These are phyloP conservation scores for Grosmannia serpens DNA, from an alignment of 2,329 filamentous ascomycete species.

Conservation along the genomic window DNA sequence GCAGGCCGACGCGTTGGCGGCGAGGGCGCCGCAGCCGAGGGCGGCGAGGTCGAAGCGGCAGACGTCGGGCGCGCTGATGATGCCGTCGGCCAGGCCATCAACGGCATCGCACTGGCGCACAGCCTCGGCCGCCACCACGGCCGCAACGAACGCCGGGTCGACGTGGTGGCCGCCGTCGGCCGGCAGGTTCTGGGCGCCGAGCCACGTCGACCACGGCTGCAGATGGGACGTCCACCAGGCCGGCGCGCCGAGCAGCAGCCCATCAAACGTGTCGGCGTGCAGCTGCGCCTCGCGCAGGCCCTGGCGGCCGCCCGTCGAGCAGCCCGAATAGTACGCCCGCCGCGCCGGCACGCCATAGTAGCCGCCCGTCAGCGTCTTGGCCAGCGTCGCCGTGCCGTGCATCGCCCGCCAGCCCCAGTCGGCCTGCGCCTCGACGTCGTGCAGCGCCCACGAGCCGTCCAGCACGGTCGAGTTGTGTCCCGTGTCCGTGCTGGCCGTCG, in stretches of 20 bases:
- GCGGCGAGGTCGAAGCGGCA: constrained; percentile 21
- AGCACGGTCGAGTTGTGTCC: constrained; percentile 24
- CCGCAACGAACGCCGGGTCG: constrained; percentile 26
- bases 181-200: constrained; percentile 33
- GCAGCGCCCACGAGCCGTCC: constrained; percentile 25
- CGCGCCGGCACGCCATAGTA: constrained; percentile 34
- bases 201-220: constrained; percentile 24
- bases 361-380: constrained; percentile 34
- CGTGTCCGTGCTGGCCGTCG: constrained; percentile 30
- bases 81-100: constrained; percentile 28
- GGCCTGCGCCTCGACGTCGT: constrained; percentile 22
- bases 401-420: constrained; percentile 31
- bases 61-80: constrained; percentile 18
- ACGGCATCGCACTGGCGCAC: constrained; percentile 27
- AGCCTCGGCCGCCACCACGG: constrained; percentile 25
- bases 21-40: background rate
- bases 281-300: constrained; percentile 41
- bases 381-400: constrained; percentile 37
- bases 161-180: constrained; percentile 28
- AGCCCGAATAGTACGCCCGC: constrained; percentile 45
- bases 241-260: constrained; percentile 39
- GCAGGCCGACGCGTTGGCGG: constrained; percentile 4
- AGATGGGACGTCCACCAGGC: constrained; percentile 30
- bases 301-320: constrained; percentile 49
- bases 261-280: constrained; percentile 45